Conservation (phyloP, 352 stramenopile species). For the Phytopythium oedochilum region DNA sequence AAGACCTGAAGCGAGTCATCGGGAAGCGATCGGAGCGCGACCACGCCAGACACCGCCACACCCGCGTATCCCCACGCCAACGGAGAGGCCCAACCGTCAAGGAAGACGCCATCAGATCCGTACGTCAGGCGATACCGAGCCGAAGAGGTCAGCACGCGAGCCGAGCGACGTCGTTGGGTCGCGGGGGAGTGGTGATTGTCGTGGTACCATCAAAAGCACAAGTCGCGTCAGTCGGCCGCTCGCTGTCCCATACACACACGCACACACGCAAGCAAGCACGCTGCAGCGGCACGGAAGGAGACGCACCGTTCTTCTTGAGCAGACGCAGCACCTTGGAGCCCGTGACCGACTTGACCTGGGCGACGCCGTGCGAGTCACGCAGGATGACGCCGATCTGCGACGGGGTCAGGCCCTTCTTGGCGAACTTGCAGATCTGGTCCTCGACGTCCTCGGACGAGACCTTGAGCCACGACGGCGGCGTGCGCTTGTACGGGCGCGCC, state of each 20-base stretch:
- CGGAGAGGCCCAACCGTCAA: conserved; percentile 32
- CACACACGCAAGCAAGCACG: no score
- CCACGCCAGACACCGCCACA: conserved; percentile 10
- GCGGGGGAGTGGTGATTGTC: not conserved
- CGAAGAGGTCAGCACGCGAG: not conserved
- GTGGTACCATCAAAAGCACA: conserved; percentile 7
- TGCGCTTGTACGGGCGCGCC: conserved; percentile 98
- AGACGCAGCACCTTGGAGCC: conserved; percentile 99
- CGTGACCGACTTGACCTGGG: conserved; percentile 98
- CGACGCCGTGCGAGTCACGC: conserved; percentile 99
- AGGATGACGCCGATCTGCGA: conserved; percentile 99
- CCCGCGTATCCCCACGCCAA: conserved; percentile 85
- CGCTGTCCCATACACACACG: no score
- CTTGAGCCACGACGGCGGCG: conserved; percentile 98
- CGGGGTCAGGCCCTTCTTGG: conserved; percentile 97
- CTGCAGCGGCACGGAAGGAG: not conserved
- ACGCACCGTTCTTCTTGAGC: conserved; percentile 98
- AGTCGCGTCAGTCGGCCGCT: conserved; percentile 8
- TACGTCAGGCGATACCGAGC: conserved; percentile 85
- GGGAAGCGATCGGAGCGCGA: not conserved
- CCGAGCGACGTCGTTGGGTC: not conserved
- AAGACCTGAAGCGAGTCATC: conserved; percentile 63
- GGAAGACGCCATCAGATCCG: conserved; percentile 46
- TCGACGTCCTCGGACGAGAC: conserved; percentile 95
- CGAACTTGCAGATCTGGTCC: conserved; percentile 99